These are phyloP conservation scores for Mucor lusitanicus DNA, from an alignment of 371 early-diverging fungal species.

Conservation along the genomic window DNA sequence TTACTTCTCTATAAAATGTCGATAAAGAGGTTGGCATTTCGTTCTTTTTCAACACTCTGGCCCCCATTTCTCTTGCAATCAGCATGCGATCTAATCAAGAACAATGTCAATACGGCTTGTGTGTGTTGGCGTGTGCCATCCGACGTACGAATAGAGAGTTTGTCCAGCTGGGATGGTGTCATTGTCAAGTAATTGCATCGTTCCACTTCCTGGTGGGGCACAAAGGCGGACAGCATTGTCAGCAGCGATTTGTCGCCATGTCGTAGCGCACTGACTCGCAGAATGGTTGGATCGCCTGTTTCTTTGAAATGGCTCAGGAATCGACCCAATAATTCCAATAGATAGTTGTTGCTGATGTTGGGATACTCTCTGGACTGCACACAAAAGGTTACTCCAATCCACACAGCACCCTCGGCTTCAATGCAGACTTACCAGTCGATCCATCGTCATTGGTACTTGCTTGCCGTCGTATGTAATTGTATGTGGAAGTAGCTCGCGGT, in stretches of 20 bases:
- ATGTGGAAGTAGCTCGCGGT: slow-evolving; percentile 57
- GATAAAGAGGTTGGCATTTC: slow-evolving; percentile 29
- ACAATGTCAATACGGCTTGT: background rate
- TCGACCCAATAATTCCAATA: slow-evolving; percentile 27
- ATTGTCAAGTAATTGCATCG: slow-evolving; percentile 30
- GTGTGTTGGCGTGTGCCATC: background rate
- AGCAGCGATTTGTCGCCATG: slow-evolving; percentile 47
- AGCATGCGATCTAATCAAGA: slow-evolving; percentile 29
- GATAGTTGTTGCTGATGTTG: slow-evolving; percentile 26
- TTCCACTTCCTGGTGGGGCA: slow-evolving; percentile 19
- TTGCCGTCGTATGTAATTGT: slow-evolving; percentile 69
- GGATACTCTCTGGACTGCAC: slow-evolving; percentile 34
- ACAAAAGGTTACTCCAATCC: background rate
- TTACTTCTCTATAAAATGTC: slow-evolving; percentile 42
- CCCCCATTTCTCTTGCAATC: slow-evolving; percentile 36
- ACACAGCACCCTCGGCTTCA: no score
- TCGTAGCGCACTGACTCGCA: slow-evolving; percentile 36
- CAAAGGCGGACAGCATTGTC: slow-evolving; percentile 45
- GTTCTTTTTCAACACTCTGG: slow-evolving; percentile 19
- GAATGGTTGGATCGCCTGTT: slow-evolving; percentile 32
- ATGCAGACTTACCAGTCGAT: slow-evolving; percentile 57
- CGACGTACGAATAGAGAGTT: slow-evolving; percentile 31
- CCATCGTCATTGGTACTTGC: slow-evolving; percentile 50
- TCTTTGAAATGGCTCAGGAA: slow-evolving; percentile 38
- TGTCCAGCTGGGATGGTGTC: slow-evolving; percentile 18